phyloP scores from a whole-genome alignment of 1,139 yeast genomes.

The Suhomyces bokatorum region DNA sequence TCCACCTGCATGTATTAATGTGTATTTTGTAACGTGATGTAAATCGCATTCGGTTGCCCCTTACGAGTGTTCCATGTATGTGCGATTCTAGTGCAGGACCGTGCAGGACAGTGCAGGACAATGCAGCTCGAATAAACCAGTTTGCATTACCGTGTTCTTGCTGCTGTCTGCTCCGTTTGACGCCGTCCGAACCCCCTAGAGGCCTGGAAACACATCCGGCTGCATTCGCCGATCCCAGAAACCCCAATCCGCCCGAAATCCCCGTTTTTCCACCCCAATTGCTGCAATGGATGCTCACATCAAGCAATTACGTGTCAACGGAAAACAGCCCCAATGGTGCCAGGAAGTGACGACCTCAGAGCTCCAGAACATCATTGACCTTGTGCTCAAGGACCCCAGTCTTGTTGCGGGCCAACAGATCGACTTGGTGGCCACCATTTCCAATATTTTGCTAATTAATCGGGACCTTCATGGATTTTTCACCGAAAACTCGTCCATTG shows the following conservation, averaged over 20 bases:
- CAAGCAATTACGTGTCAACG: constrained; percentile 7
- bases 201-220: not conserved
- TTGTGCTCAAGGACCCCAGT: constrained; percentile 12
- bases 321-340: constrained; percentile 26
- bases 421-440: constrained; percentile 25
- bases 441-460: constrained; percentile 32
- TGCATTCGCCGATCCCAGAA: not conserved
- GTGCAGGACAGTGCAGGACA: not conserved
- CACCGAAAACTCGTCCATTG: constrained; percentile 19
- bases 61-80: not conserved
- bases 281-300: constrained; percentile 4
- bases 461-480: constrained; percentile 24
- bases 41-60: not conserved
- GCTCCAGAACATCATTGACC: constrained; percentile 20
- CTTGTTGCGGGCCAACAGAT: constrained; percentile 12
- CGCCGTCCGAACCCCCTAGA: too few species aligned
- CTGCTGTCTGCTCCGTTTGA: not conserved
- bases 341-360: constrained; percentile 16
- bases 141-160: not conserved
- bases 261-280: not conserved
- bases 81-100: not conserved
- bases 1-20: not conserved
- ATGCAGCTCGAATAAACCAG: not conserved
- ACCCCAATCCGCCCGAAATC: not conserved
- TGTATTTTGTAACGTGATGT: not conserved